Evolutionary conservation across 805 yeast species (phyloP), one percentile per base, ranked within the genome.

Genomic region (Saturnispora kantuleensis): DNA sequence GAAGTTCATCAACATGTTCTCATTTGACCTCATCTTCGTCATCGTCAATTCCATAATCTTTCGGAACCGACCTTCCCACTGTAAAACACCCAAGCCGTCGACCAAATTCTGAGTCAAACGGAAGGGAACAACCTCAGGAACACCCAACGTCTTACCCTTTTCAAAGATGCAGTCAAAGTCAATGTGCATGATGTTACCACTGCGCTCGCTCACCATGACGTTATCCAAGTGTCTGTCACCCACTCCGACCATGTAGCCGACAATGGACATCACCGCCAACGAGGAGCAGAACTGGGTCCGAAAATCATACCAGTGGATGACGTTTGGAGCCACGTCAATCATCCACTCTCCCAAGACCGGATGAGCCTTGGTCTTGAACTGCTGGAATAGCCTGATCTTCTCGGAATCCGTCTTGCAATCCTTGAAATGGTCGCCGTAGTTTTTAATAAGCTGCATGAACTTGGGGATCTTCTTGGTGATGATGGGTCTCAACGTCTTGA

Each of bases 171-270:
- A 90, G 58, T 94, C 97, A 62, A 93, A 93, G 63, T 94, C 99
- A 45, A 93, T 97, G 60, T 93, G 99, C 49, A 93, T 64, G 0
- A 87, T 77, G 8, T 77, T 78, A 1, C 98, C 98, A 3, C 80
- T 74, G 35, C 70, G 74, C 49, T 81, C 81, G 54, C 80, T 74
- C 33, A 90, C 66, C 44, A 93, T 64, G 16, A 93, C 77, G 56
- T 93, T 93, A 57, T 93, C 99, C 53, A 96, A 84, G 59, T 93
- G 99, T 34, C 99, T 71, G 62, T 93, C 99, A 18, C 99, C 99
- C 41, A 93, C 70, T 8, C 98, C 98, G 26, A 93, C 69, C 38
- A 93, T 77, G 58, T 85, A 86, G 0, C 99, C 98, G 5, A 90
- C 95, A 69, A 93, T 87, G 0, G 97, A 88, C 98, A 94, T 93